Conservation (phyloP, 495 filamentous ascomycete genomes). For the Neurospora sp. region DNA sequence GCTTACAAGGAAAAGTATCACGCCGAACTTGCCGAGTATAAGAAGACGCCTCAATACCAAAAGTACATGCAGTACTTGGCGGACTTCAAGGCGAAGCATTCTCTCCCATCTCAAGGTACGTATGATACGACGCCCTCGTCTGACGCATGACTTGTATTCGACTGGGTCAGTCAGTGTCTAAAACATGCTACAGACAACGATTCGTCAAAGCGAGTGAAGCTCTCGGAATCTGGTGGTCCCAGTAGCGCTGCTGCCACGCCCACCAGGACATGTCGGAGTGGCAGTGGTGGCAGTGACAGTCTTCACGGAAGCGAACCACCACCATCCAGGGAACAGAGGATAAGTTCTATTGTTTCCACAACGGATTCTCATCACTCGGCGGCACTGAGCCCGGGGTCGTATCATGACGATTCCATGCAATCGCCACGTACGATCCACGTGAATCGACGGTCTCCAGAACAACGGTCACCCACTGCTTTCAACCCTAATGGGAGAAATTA, state of each 20-base stretch:
- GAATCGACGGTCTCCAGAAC: constrained; percentile 12
- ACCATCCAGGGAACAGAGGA: constrained; percentile 27
- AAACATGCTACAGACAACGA: constrained; percentile 29
- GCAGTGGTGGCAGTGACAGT: constrained; percentile 30
- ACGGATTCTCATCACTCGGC: constrained; percentile 24
- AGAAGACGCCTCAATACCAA: constrained; percentile 53
- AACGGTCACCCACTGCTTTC: constrained; percentile 15
- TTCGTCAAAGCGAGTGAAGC: constrained; percentile 32
- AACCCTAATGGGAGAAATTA: constrained; percentile 11
- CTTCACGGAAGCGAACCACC: constrained; percentile 36
- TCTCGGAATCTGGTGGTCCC: constrained; percentile 12
- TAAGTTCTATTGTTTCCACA: constrained; percentile 28
- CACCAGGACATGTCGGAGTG: constrained; percentile 29
- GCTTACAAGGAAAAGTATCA: constrained; percentile 63
- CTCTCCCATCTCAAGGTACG: constrained; percentile 36
- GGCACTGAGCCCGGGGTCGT: constrained; percentile 11
- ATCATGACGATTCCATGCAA: constrained; percentile 25
- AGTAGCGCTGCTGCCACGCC: constrained; percentile 23
- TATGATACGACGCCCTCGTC: background rate
- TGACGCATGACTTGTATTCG: background rate
- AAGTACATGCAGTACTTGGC: constrained; percentile 57
- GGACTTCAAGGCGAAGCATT: constrained; percentile 63
- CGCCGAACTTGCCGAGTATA: constrained; percentile 56
- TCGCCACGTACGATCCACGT: constrained; percentile 18
- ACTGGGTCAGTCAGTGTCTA: background rate